Evolutionary conservation across 192 early-diverging fungal genomes (phyloP), one percentile per base, ranked within the genome.

Genomic region (Coemansia sp.): DNA sequence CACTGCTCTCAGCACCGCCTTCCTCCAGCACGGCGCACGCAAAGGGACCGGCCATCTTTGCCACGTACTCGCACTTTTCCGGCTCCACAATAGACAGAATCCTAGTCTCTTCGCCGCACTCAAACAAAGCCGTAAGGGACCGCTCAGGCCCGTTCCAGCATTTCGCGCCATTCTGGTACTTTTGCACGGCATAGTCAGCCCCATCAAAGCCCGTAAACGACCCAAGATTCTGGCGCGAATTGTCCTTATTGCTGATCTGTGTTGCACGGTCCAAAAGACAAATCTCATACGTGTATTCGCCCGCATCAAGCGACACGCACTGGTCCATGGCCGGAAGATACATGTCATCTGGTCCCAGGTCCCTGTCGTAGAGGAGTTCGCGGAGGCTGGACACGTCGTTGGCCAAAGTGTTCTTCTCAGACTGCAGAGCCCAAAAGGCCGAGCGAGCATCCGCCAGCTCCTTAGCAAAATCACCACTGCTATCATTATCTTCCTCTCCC

Each of bases 91-190:
- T 89, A 7, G 80, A 68, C 0, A 86, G 27, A 14, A 97, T 65
- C 56, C 81, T 62, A 35, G 85, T 90, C 6, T 82, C 75, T 0
- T 60, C 53, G 0, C 89, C 91, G 68, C 96, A 99, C 53, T 86
- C 85, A 29, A 97, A 73, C 23, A 53, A 43, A 10, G 87, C 81
- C 38, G 82, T 82, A 3, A 88, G 71, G 6, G 89, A 90, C 27
- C 96, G 82, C 11, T 85, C 77, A 2, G 94, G 96, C 1, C 94
- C 96, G 56, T 96, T 94, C 96, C 96, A 99, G 78, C 96, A 99
- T 30, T 82, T 80, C 14, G 81, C 70, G 21, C 96, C 96, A 51
- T 82, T 62, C 5, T 70, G 71, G 59, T 86, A 93, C 53, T 79
- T 64, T 65, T 93, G 90, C 23, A 40, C 58, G 1, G 33, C 11